Evolutionary conservation across 2,329 filamentous ascomycete genomes (phyloP), one percentile per base, ranked within the genome.

Genomic region (Sphaerulina populicola): DNA sequence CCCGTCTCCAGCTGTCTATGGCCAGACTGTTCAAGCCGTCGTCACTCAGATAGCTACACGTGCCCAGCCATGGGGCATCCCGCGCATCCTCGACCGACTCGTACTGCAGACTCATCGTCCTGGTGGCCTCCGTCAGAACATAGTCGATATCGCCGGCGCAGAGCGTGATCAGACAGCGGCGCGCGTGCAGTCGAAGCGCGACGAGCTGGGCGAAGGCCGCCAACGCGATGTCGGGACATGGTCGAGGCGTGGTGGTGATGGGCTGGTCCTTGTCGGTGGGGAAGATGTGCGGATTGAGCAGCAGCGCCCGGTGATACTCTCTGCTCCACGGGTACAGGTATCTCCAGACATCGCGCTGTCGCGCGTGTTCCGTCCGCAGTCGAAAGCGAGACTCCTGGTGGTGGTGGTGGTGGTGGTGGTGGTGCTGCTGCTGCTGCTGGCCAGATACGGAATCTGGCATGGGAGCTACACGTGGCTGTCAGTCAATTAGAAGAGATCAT

Each of bases 91-190:
- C 55, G 4, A 61, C 54, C 12, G 56, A 50, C 30, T 67, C 67
- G 2, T 64, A 60, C 18, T 67, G 66, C 6, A 75, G 62, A 4
- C 72, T 71, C 3, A 76, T 56, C 1, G 70, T 72, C 41, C 68
- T 69, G 1, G 76, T 78, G 7, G 73, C 72, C 57, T 79, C 76
- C 35, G 75, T 75, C 38, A 79, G 68, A 44, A 79, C 71, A 49
- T 74, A 77, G 63, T 78, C 74, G 9, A 66, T 68, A 2, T 67
- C 63, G 4, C 64, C 62, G 53, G 74, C 73, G 46, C 77, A 71
- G 14, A 79, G 63, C 44, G 74, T 74, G 18, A 79, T 70, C 64
- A 79, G 72, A 38, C 69, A 71, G 35, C 76, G 71, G 53, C 74
- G 71, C 27, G 71, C 70, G 12, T 71, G 67, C 37, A 78, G 66